Evolutionary conservation across 495 filamentous ascomycete species (phyloP).

Genomic region (Penicillium waksmanii): DNA sequence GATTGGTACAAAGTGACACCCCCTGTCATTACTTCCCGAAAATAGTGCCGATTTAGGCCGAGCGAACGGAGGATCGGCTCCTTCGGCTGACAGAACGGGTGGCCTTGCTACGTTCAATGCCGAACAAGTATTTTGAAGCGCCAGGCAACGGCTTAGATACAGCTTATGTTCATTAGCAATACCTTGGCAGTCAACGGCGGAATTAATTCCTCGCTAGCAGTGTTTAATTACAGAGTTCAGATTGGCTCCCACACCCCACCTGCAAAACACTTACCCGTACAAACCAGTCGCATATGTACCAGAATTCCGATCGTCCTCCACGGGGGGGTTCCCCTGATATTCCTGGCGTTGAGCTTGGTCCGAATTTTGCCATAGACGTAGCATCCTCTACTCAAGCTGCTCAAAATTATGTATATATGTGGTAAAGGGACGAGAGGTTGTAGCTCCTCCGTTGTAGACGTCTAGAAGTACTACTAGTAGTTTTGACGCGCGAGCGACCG

Average conservation of each 20-base stretch:
- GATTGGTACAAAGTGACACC: background rate
- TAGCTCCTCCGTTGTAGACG: background rate
- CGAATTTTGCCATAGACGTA: background rate
- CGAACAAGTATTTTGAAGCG: background rate
- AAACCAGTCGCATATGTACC: background rate
- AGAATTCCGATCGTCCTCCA: background rate
- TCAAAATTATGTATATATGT: no score
- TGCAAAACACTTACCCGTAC: conserved; percentile 3
- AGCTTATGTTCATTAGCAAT: background rate
- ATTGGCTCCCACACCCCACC: conserved; percentile 10
- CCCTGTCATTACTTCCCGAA: background rate
- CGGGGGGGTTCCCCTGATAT: background rate
- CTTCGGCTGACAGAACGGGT: background rate
- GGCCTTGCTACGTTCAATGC: background rate
- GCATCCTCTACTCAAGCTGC: background rate
- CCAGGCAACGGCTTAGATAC: background rate
- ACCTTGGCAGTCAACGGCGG: background rate
- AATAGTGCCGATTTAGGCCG: background rate
- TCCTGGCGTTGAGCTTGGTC: background rate
- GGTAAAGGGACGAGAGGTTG: background rate
- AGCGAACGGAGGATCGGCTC: background rate
- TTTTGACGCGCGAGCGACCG: background rate
- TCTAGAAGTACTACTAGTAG: background rate
- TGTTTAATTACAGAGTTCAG: background rate
- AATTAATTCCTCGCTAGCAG: background rate